Base-by-base conservation (phyloP, 225 moss, liverwort and hornwort genomes). In the Lunularia cruciata region DNA sequence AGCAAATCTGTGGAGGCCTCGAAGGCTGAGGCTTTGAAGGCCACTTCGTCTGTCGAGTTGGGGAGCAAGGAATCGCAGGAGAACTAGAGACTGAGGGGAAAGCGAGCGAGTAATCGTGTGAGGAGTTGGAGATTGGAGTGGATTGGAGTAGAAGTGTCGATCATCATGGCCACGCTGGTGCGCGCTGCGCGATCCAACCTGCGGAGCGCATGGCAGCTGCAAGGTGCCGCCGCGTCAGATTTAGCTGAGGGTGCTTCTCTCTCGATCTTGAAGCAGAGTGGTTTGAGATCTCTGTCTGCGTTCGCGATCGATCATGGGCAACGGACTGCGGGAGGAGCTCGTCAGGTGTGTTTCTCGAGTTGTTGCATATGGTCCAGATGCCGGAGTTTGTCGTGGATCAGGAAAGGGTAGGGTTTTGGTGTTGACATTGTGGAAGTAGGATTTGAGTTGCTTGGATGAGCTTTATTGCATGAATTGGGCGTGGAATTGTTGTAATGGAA, bases 161-260 rank as follows among this genome's bases (percentile, higher is more conserved):
- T 40, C 18, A 32, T 26, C 38, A 69, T 69, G 69, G 69, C 69
- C 55, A 28, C 39, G 38, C 28, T 69, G 69, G 69, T 69, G 55
- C 56, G 69, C 39, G 56, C 39, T 69, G 69, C 56, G 55, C 56
- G 69, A 69, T 57, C 56, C 69, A 69, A 69, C 55, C 40, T 69
- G 39, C 56, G 69, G 56, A 69, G 69, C 69, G 54, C 56, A 19
- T 67, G 49, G 51, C 49, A 67, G 51, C 36, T 51, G 16, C n/a
- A 48, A 15, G 48, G 49, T 36, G 34, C 51, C 18, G 36, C 20
- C 37, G 63, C 46, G 0, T 18, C 46, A 19, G 45, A 45, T 16
- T 30, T 45, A 28, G 56, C 40, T 1, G 48, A 49, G 14, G 31
- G 13, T 31, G 53, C 53, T 22, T 32, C 68, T 6, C 32, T 30